Percentiles rank a stretch among this genome's conserved stretches.
phyloP scores from a whole-genome alignment of 345 rosid species.

The Pugionium dolabratum region DNA sequence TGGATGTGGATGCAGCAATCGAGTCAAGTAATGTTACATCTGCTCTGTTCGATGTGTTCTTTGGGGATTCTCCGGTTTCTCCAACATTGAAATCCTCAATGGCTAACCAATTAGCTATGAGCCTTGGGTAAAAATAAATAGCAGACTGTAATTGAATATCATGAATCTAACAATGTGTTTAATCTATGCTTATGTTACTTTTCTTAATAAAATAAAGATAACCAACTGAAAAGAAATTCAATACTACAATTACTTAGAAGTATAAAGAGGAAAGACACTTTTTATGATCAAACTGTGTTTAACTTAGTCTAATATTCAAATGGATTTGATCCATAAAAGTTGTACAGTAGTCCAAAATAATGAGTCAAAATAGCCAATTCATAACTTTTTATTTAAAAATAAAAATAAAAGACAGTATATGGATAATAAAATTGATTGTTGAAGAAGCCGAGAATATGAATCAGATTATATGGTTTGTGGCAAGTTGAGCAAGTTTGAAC shows the following conservation, averaged over 20 bases:
- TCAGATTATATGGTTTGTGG: slow-evolving; percentile 16
- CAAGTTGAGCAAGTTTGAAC: slow-evolving; percentile 19
- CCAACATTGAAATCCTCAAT: slow-evolving; percentile 74
- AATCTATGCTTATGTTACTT: background rate
- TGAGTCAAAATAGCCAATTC: background rate
- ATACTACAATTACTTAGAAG: background rate
- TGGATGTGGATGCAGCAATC: slow-evolving; percentile 54
- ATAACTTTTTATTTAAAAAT: no score
- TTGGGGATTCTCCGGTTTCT: slow-evolving; percentile 76
- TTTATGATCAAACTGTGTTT: background rate
- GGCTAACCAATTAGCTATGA: slow-evolving; percentile 51
- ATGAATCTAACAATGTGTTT: slow-evolving; percentile 20
- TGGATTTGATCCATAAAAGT: background rate
- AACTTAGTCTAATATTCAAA: background rate
- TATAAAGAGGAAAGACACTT: background rate
- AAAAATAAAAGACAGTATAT: no score
- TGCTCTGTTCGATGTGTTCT: slow-evolving; percentile 76
- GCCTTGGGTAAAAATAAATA: slow-evolving; percentile 30
- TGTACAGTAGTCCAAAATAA: background rate
- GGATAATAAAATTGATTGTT: background rate
- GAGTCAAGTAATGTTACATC: slow-evolving; percentile 60
- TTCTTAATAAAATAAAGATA: background rate
- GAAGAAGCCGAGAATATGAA: background rate
- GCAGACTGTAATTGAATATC: slow-evolving; percentile 7
- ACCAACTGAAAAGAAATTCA: background rate